These are phyloP conservation scores for Claviceps sp. DNA, from an alignment of 2,329 filamentous ascomycete species.

Conservation along the genomic window DNA sequence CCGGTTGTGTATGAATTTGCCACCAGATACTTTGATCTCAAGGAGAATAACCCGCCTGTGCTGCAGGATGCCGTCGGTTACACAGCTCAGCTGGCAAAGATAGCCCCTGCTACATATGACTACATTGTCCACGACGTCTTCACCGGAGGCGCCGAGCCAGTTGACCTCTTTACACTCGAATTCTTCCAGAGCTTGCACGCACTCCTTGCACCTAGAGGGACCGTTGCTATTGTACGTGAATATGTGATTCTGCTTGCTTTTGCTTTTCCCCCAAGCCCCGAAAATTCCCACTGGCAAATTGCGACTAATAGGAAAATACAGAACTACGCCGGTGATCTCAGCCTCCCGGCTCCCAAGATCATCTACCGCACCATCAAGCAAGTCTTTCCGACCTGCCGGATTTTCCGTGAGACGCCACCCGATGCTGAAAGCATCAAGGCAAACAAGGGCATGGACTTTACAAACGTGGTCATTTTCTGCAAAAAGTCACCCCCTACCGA, in stretches of 20 bases:
- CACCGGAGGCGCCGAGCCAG: slow-evolving; percentile 86
- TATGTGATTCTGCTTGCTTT: no score
- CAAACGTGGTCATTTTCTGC: slow-evolving; percentile 96
- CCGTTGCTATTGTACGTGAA: slow-evolving; percentile 67
- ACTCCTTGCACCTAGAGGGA: slow-evolving; percentile 64
- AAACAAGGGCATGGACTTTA: slow-evolving; percentile 54
- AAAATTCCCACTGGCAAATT: neutral
- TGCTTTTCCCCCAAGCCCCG: neutral
- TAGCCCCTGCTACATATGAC: slow-evolving; percentile 48
- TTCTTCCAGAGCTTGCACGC: slow-evolving; percentile 61
- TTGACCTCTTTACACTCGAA: slow-evolving; percentile 73
- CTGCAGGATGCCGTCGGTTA: slow-evolving; percentile 74
- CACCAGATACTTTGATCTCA: slow-evolving; percentile 67
- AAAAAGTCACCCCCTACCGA: slow-evolving; percentile 38
- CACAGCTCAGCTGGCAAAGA: slow-evolving; percentile 31
- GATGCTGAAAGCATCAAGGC: slow-evolving; percentile 33
- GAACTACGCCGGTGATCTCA: slow-evolving; percentile 91
- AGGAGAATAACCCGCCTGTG: slow-evolving; percentile 61
- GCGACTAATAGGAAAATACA: slow-evolving; percentile 20
- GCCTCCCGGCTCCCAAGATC: slow-evolving; percentile 60
- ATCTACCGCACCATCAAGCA: slow-evolving; percentile 69
- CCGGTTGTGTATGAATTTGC: slow-evolving; percentile 79
- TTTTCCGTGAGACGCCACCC: slow-evolving; percentile 67
- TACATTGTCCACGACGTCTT: slow-evolving; percentile 98
- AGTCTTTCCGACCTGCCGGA: slow-evolving; percentile 79